These are phyloP conservation scores for Starmera stellimalicola DNA, from an alignment of 1,139 yeast genomes.

Conservation along the genomic window DNA sequence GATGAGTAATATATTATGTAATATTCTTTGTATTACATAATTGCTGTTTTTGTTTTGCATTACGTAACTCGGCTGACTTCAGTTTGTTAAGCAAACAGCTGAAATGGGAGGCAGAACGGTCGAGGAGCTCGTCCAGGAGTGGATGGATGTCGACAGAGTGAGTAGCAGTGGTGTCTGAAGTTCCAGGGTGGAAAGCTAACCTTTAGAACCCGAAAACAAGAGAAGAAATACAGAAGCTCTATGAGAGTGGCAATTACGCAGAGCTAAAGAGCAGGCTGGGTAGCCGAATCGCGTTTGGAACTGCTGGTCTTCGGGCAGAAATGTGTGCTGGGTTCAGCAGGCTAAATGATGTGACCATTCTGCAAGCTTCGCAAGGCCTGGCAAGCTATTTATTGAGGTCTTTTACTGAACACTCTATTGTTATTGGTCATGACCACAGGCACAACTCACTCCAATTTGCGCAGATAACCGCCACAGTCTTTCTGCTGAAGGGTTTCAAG, in stretches of 20 bases:
- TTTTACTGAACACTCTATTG: constrained; percentile 41
- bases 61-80: neutral
- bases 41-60: too few relatives aligned
- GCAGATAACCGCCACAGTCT: constrained; percentile 66
- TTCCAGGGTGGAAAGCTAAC: neutral
- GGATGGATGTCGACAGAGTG: constrained; percentile 37
- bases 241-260: constrained; percentile 27
- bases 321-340: constrained; percentile 89
- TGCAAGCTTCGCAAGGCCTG: constrained; percentile 90
- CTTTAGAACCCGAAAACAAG: constrained; percentile 43
- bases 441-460: constrained; percentile 76
- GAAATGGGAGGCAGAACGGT: constrained; percentile 4
- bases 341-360: constrained; percentile 83
- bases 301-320: constrained; percentile 80
- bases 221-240: constrained; percentile 44
- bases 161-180: constrained; percentile 9
- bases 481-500: constrained; percentile 54
- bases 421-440: constrained; percentile 89
- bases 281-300: constrained; percentile 71
- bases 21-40: neutral
- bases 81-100: neutral
- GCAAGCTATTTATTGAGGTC: constrained; percentile 45
- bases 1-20: neutral
- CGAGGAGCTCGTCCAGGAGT: constrained; percentile 31
- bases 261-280: constrained; percentile 40